Percentiles rank a stretch among this genome's conserved stretches.
phyloP scores from a whole-genome alignment of 345 rosid genomes.

The Pistacia vera region DNA sequence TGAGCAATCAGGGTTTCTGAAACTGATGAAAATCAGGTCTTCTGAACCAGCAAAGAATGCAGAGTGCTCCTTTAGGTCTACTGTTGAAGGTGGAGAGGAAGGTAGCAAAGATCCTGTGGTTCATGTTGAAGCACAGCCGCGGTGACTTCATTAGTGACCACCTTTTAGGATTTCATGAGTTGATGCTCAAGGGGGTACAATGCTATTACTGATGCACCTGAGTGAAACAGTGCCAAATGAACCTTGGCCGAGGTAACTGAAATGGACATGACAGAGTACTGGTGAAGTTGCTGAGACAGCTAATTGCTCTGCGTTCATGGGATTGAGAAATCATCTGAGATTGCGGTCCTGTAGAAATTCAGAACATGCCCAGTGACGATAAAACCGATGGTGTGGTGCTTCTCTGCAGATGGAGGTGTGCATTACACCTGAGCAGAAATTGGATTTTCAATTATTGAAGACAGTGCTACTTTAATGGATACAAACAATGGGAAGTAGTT shows the following conservation, averaged over 20 bases:
- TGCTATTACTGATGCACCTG: constrained; percentile 24
- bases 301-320: constrained; percentile 22
- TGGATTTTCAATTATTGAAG: constrained; percentile 26
- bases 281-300: constrained; percentile 44
- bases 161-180: constrained; percentile 8
- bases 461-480: constrained; percentile 26
- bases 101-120: constrained; percentile 27
- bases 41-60: constrained; percentile 38
- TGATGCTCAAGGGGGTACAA: constrained; percentile 26
- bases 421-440: constrained; percentile 19
- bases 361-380: constrained; percentile 32
- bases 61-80: constrained; percentile 41
- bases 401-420: constrained; percentile 29
- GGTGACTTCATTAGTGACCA: constrained; percentile 29
- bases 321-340: not conserved
- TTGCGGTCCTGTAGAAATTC: constrained; percentile 20
- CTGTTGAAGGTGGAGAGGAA: constrained; percentile 39
- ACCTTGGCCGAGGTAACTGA: constrained; percentile 40
- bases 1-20: constrained; percentile 55
- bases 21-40: constrained; percentile 41
- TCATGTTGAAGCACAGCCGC: constrained; percentile 29
- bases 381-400: constrained; percentile 28
- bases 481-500: constrained; percentile 22
- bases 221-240: constrained; percentile 37
- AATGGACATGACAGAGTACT: constrained; percentile 46